Conservation (phyloP, 345 rosid species). For the Acer yangbiense region DNA sequence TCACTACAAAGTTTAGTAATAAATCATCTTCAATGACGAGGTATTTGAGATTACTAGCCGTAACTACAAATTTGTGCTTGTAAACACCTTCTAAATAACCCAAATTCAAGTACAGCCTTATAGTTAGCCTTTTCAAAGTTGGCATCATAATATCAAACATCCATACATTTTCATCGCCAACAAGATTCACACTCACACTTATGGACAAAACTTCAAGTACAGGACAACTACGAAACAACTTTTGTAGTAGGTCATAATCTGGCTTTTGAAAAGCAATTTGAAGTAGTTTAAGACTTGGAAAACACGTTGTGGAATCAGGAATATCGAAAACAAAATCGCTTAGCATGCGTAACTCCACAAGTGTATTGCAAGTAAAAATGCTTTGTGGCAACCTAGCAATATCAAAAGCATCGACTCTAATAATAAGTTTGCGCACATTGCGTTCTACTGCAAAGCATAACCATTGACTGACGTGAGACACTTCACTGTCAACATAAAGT, state of each 20-base stretch:
- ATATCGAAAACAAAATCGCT: not conserved
- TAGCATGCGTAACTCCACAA: not conserved
- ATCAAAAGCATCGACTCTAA: not conserved
- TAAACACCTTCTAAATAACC: not conserved
- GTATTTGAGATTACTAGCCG: not conserved
- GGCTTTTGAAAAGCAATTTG: not conserved
- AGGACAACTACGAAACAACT: too few relatives aligned
- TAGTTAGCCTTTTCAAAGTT: not conserved
- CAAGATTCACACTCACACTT: too few relatives aligned
- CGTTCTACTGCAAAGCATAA: not conserved
- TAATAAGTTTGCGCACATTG: not conserved
- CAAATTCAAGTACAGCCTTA: not conserved
- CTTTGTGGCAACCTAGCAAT: not conserved
- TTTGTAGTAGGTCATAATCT: not conserved
- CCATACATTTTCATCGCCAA: not conserved
- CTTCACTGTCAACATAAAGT: too few relatives aligned
- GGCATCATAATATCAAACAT: not conserved
- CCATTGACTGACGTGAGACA: not conserved
- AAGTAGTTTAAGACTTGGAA: slow-evolving; percentile 9
- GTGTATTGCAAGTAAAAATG: not conserved
- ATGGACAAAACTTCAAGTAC: not conserved
- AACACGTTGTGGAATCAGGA: not conserved
- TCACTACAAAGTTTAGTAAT: not conserved
- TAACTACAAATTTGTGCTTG: not conserved
- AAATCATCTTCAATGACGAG: not conserved